These are phyloP conservation scores for Nannochloris sp. DNA, from an alignment of 139 green algal genomes.

Conservation along the genomic window DNA sequence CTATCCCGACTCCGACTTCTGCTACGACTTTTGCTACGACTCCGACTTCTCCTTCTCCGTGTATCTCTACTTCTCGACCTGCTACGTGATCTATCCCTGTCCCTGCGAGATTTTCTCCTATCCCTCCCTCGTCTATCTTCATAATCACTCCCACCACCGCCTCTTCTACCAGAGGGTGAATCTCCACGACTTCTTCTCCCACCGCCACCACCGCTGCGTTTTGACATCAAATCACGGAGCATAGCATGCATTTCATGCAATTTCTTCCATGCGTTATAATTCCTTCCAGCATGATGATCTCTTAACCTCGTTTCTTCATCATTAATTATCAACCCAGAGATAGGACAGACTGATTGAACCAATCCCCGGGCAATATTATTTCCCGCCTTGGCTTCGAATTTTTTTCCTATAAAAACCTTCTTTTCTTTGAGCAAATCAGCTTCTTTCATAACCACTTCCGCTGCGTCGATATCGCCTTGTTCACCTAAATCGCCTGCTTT, in stretches of 20 bases:
- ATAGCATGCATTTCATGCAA: conserved; percentile 18
- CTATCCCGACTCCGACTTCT: neutral
- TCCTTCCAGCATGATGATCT: conserved; percentile 39
- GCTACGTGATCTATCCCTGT: no score
- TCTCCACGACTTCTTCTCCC: neutral
- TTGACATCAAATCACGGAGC: neutral
- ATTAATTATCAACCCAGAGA: conserved; percentile 46
- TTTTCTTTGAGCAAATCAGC: conserved; percentile 26
- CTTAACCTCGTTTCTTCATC: conserved; percentile 37
- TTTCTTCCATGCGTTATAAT: conserved; percentile 42
- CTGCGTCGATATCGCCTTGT: conserved; percentile 39
- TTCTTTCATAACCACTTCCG: conserved; percentile 18
- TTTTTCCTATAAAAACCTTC: conserved; percentile 15
- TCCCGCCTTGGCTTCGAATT: conserved; percentile 9
- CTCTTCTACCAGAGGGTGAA: no score
- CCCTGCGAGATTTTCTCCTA: no score
- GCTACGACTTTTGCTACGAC: neutral
- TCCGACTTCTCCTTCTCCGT: neutral
- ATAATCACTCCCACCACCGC: no score
- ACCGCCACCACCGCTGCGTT: neutral
- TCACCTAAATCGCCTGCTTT: conserved; percentile 32
- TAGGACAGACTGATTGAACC: conserved; percentile 36
- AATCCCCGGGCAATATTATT: conserved; percentile 19
- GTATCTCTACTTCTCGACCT: neutral
- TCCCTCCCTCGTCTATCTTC: no score